Percentiles rank a stretch among this genome's conserved stretches.
Conservation (phyloP, 495 filamentous ascomycete species). For the Mycothermus thermophilus region DNA sequence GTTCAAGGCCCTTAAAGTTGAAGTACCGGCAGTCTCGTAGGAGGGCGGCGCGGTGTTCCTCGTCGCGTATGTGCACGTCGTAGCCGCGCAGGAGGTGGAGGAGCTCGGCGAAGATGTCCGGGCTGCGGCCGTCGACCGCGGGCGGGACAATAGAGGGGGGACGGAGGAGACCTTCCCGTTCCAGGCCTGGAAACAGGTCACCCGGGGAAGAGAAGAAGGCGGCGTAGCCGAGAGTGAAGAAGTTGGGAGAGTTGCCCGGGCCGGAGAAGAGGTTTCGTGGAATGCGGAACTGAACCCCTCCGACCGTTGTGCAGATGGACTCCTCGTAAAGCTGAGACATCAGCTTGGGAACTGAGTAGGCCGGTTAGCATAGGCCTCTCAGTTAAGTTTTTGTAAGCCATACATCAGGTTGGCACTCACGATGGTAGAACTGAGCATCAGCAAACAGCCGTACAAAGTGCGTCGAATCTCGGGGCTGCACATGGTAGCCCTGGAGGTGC, state of each 20-base stretch:
- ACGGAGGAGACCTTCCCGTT: constrained; percentile 66
- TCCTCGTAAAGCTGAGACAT: constrained; percentile 91
- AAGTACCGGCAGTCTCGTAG: constrained; percentile 85
- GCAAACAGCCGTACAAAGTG: constrained; percentile 89
- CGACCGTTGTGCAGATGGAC: constrained; percentile 82
- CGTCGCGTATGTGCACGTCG: constrained; percentile 59
- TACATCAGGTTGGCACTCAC: too few species aligned
- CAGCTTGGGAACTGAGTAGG: constrained; percentile 60
- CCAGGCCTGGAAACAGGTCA: constrained; percentile 77
- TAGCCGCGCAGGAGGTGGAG: constrained; percentile 85
- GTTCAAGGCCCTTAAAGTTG: constrained; percentile 81
- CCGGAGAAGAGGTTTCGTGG: constrained; percentile 74
- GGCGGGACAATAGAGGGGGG: constrained; percentile 80
- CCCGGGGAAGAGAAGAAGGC: constrained; percentile 71
- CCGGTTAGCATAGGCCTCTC: too few species aligned
- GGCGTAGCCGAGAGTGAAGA: constrained; percentile 85
- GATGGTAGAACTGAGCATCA: constrained; percentile 88
- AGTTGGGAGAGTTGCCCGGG: constrained; percentile 84
- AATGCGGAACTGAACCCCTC: constrained; percentile 73
- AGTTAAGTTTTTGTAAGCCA: too few species aligned
- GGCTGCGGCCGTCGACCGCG: constrained; percentile 62
- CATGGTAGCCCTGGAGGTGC: constrained; percentile 89
- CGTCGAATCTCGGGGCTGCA: constrained; percentile 64
- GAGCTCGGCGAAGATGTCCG: constrained; percentile 68
- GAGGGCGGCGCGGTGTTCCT: constrained; percentile 63